phyloP scores from a whole-genome alignment of 176 grass and related monocot species.

The Poa pratensis region DNA sequence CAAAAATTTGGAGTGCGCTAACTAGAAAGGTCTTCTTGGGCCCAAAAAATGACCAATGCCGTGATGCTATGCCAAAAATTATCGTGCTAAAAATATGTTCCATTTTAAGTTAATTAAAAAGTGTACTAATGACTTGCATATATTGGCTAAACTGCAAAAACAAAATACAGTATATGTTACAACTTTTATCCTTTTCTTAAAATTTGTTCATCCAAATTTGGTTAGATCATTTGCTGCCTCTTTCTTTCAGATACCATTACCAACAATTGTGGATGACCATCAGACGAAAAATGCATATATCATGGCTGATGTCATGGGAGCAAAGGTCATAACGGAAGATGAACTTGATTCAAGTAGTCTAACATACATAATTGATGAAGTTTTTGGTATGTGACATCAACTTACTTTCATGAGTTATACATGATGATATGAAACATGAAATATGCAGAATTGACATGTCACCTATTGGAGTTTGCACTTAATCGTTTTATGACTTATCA shows the following conservation, averaged over 20 bases:
- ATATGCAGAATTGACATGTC: neutral
- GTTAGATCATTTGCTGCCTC: neutral
- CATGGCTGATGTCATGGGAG: conserved; percentile 87
- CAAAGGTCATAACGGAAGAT: conserved; percentile 88
- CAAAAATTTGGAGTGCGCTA: neutral
- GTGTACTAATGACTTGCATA: neutral
- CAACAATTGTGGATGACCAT: conserved; percentile 74
- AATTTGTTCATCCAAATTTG: neutral
- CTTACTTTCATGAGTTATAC: conserved; percentile 41
- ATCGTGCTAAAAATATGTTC: neutral
- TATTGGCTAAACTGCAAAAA: conserved; percentile 6
- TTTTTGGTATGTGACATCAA: conserved; percentile 64
- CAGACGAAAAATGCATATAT: conserved; percentile 96
- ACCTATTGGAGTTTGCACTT: neutral
- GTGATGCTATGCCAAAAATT: neutral
- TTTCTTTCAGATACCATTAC: conserved; percentile 74
- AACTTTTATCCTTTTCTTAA: neutral
- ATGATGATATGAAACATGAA: neutral
- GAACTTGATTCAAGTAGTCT: conserved; percentile 90
- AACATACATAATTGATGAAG: conserved; percentile 69
- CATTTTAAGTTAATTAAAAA: conserved; percentile 21
- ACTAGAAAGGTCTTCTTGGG: neutral
- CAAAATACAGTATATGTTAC: neutral
- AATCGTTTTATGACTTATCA: neutral
- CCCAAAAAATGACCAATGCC: neutral